Evolutionary conservation across 179 eudicot species (phyloP).

Genomic region (Heliamphora pulchella): DNA sequence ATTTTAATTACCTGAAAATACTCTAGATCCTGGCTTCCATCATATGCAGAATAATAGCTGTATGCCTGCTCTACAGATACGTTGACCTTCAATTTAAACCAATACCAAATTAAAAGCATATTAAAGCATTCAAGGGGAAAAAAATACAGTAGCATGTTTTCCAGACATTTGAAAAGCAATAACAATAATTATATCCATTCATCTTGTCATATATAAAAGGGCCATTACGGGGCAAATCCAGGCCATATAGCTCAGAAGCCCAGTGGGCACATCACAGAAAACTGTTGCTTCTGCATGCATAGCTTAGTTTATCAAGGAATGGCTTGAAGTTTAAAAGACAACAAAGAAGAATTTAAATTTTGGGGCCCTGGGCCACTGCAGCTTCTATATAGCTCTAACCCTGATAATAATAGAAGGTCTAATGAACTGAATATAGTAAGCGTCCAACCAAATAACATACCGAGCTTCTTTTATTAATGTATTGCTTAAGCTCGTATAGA

Average conservation of each 20-base stretch:
- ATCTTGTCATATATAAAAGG: neutral
- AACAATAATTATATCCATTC: neutral
- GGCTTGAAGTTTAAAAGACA: neutral
- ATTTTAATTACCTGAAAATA: constrained; percentile 51
- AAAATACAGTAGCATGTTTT: neutral
- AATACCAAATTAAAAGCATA: constrained; percentile 1
- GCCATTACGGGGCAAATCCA: too few relatives aligned
- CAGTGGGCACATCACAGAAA: neutral
- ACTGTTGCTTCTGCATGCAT: neutral
- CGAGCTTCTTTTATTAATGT: constrained; percentile 42
- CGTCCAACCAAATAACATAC: constrained; percentile 32
- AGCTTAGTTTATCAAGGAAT: neutral
- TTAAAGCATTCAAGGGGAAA: neutral
- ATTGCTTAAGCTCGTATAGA: too few relatives aligned
- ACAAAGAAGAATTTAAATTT: neutral
- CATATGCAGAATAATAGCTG: constrained; percentile 57
- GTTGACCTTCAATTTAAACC: constrained; percentile 34
- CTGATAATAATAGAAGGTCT: neutral
- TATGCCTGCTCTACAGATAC: constrained; percentile 60
- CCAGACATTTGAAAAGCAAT: constrained; percentile 1
- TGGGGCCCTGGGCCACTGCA: neutral
- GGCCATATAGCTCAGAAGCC: neutral
- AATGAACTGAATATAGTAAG: neutral
- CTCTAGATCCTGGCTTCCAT: constrained; percentile 45
- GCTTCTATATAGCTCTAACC: neutral